Conservation (phyloP, 2,329 filamentous ascomycete genomes). For the Microthyrium microscopicum region DNA sequence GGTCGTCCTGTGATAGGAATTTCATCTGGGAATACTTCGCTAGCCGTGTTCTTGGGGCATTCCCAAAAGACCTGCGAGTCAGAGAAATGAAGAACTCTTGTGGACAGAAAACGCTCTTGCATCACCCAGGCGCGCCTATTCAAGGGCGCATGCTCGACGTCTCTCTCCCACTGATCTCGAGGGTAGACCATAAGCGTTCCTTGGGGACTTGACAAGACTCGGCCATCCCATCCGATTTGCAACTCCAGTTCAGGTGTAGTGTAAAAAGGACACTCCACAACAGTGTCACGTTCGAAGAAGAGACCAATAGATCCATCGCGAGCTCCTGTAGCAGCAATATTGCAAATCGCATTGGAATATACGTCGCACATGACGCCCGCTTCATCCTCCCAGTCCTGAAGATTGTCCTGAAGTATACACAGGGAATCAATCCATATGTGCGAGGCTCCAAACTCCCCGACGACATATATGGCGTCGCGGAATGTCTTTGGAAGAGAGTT, state of each 20-base stretch:
- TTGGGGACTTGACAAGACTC: too few relatives aligned
- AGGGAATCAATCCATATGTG: conserved; percentile 9
- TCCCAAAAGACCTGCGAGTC: conserved; percentile 13
- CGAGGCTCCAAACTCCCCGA: too few relatives aligned
- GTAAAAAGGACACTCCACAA: too few relatives aligned
- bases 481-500: too few relatives aligned
- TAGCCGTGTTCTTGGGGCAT: too few relatives aligned
- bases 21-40: too few relatives aligned
- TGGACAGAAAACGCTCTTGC: conserved; percentile 13
- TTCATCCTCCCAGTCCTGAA: conserved; percentile 5
- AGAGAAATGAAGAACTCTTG: conserved; percentile 13
- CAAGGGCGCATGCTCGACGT: conserved; percentile 11
- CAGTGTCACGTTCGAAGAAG: not conserved
- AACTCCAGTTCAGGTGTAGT: too few relatives aligned
- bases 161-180: conserved; percentile 7
- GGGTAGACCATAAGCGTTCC: too few relatives aligned
- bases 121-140: conserved; percentile 14
- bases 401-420: conserved; percentile 7
- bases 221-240: too few relatives aligned
- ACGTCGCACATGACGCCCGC: conserved; percentile 5
- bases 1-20: too few relatives aligned
- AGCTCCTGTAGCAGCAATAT: conserved; percentile 5
- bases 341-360: conserved; percentile 5
- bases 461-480: too few relatives aligned
- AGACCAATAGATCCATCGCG: not conserved